Evolutionary conservation across 75 land plant species (phyloP), one percentile per base, ranked within the genome.

Genomic region (Cunninghamia lanceolata): DNA sequence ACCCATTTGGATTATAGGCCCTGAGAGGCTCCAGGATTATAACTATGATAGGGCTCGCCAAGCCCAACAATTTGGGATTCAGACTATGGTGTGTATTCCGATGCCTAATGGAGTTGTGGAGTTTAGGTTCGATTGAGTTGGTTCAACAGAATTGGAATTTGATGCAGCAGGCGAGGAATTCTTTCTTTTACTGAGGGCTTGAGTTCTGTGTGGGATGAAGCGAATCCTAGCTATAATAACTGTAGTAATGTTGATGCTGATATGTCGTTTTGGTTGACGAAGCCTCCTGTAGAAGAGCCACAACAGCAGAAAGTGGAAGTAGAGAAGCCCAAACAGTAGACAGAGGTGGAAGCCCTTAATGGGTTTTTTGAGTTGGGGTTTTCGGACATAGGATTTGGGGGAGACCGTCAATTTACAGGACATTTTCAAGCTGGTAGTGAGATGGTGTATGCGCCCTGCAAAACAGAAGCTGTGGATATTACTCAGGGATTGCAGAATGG

Each of bases 1-100:
- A n/a, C n/a, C n/a, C n/a, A n/a, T n/a, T n/a, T n/a, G n/a, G n/a
- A n/a, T n/a, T n/a, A n/a, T n/a, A n/a, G n/a, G 95, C 11, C 79
- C 87, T 25, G 94, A 91, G 35, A 88, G 88, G 71, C 54, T 82
- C 10, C 83, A 82, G 47, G 46, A 2, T 10, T 17, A 45, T 46
- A n/a, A 42, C 83, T 82, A 53, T 28, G 83, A 82, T 14, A 30
- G 83, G 28, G 47, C 83, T 14, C 83, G 83, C 28, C 50, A 82
- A 38, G 83, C 47, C 30, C 82, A n/a, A n/a, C n/a, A n/a, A n/a
- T n/a, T n/a, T n/a, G n/a, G n/a, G n/a, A n/a, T n/a, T n/a, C n/a
- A n/a, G 77, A 86, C 89, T 34, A 79, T 88, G 52, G 89, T 86
- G 9, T 86, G 82, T 32, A 78, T 88, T 35, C 89, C 89, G 15